These are phyloP conservation scores for Sphagnum magellanicum DNA, from an alignment of 228 moss, liverwort and hornwort genomes.

Conservation along the genomic window DNA sequence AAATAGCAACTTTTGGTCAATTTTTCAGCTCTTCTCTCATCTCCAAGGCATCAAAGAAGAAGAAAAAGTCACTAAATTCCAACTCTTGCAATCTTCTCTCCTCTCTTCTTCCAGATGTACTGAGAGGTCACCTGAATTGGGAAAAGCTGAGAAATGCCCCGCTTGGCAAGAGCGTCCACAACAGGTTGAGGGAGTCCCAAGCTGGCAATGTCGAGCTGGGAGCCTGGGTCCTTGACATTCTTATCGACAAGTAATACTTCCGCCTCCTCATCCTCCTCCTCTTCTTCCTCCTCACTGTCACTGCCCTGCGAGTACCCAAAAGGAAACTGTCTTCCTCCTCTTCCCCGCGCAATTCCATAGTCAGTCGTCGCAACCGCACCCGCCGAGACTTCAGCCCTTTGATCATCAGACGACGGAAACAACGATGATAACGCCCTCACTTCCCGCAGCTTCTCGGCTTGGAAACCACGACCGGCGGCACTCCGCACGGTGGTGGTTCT, in stretches of 20 bases:
- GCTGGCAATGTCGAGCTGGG: conserved; percentile 63
- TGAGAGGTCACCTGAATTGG: conserved; percentile 55
- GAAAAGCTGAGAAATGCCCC: conserved; percentile 75
- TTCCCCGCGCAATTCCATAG: conserved; percentile 39
- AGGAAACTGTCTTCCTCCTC: conserved; percentile 12
- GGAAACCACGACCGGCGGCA: conserved; percentile 17
- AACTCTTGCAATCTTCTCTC: too few species aligned
- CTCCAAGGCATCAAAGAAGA: too few species aligned
- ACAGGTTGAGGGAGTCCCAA: conserved; percentile 62
- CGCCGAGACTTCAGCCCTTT: conserved; percentile 27
- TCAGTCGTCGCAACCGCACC: conserved; percentile 64
- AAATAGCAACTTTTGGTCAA: too few species aligned
- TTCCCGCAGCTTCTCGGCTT: conserved; percentile 38
- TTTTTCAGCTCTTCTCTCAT: too few species aligned
- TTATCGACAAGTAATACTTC: conserved; percentile 51
- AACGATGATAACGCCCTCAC: conserved; percentile 20
- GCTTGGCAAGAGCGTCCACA: conserved; percentile 63
- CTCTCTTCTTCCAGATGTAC: too few species aligned
- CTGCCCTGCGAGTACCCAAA: conserved; percentile 54
- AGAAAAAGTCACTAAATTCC: too few species aligned
- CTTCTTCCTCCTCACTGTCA: conserved; percentile 45
- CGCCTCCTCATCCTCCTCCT: conserved; percentile 43
- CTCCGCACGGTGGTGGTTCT: conserved; percentile 17
- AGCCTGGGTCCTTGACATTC: conserved; percentile 13
- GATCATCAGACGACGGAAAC: conserved; percentile 9